These are phyloP conservation scores for Tolypocladium amazonense DNA, from an alignment of 2,329 filamentous ascomycete genomes.

Conservation along the genomic window DNA sequence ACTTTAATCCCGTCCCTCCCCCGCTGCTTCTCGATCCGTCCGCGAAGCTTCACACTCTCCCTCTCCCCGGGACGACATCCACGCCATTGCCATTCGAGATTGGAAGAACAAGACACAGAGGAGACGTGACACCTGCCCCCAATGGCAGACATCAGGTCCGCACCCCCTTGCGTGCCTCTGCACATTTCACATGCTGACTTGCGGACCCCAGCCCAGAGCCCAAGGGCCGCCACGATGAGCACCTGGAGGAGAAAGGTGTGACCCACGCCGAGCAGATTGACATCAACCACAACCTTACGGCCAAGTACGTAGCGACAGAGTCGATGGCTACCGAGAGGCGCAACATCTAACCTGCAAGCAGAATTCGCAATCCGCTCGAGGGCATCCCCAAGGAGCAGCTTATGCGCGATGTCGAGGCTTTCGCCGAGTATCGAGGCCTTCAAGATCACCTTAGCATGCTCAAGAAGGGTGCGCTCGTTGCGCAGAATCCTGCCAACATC, in stretches of 20 bases:
- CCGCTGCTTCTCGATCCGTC: slow-evolving; percentile 3
- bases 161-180: no score
- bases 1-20: slow-evolving; percentile 2
- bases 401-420: slow-evolving; percentile 47
- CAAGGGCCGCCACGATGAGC: slow-evolving; percentile 7
- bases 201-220: slow-evolving; percentile 3
- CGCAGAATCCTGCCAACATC: slow-evolving; percentile 44
- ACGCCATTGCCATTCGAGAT: neutral
- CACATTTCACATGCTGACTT: neutral
- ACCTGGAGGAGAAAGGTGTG: slow-evolving; percentile 16
- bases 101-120: neutral
- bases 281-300: slow-evolving; percentile 28
- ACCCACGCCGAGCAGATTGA: slow-evolving; percentile 21
- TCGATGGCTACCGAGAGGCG: no score
- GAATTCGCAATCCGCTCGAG: slow-evolving; percentile 35
- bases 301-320: slow-evolving; percentile 24
- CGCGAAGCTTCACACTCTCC: neutral
- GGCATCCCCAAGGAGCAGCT: slow-evolving; percentile 40
- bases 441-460: slow-evolving; percentile 45
- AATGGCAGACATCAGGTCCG: slow-evolving; percentile 13
- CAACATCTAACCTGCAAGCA: slow-evolving; percentile 7
- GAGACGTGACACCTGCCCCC: slow-evolving; percentile 1
- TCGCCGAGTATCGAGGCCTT: slow-evolving; percentile 49
- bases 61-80: neutral
- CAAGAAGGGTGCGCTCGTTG: slow-evolving; percentile 44